Base-by-base conservation (phyloP, 176 grass and related monocot species). In the Musa troglodytarum region DNA sequence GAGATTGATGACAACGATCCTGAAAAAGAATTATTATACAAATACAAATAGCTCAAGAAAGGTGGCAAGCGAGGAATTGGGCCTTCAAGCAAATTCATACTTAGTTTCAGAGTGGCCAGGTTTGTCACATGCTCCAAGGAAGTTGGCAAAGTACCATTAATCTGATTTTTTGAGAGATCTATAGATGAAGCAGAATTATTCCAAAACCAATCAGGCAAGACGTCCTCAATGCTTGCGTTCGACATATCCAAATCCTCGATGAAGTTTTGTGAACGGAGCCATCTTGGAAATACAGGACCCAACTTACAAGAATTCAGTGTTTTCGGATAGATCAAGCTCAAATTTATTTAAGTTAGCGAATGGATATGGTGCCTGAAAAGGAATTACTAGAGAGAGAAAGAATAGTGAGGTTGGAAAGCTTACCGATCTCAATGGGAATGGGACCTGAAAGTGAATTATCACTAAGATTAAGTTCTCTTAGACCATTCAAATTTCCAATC, bases 151-250 rank as follows among this genome's bases (percentile, higher is more conserved):
- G 22, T n/a, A 51, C 81, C 81, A 50, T 0, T 62, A 62, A 83
- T 83, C 29, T 76, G 20, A 49, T 83, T 77, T 21, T 83, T 22
- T 2, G 81, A 76, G 74, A 83, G 74, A 77, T 83, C 24, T 28
- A 83, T 15, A 8, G 13, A 11, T 1, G 12, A 16, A 63, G 53
- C 53, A 9, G 23, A 52, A 61, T 1, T 19, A 12, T 62, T 54
- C 81, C 73, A 83, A 54, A 83, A 71, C 81, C 81, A 83, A 56
- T 62, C 66, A 61, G 74, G 81, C 50, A 77, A 12, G 16, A 11
- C 34, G 73, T 77, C 81, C 15, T 58, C 26, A 15, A 83, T 83
- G 22, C 59, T 73, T 14, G 57, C 12, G 63, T 77, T 51, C 10
- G 81, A 83, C 17, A 77, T 57, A 55, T 66, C 57, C 15, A 83